These are phyloP conservation scores for Ganoderma lucidum DNA, from an alignment of 1,284 basidiomycete species.

Conservation along the genomic window DNA sequence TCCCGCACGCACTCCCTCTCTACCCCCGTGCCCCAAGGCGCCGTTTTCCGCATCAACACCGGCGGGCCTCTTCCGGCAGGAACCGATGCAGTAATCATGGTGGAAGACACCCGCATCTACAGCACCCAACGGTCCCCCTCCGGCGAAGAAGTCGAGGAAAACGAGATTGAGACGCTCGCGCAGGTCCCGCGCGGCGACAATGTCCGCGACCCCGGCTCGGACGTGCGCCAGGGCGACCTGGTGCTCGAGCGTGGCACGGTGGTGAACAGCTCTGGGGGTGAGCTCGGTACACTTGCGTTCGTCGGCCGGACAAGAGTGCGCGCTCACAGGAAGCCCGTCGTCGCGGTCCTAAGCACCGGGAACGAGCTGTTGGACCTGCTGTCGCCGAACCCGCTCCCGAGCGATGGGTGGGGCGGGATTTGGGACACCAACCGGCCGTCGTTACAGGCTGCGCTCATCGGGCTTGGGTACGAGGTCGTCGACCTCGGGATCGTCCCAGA, in stretches of 20 bases:
- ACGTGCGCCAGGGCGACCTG: constrained; percentile 72
- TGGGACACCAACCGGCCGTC: constrained; percentile 90
- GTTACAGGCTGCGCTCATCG: constrained; percentile 71
- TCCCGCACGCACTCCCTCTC: constrained; percentile 53
- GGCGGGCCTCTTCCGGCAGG: constrained; percentile 80
- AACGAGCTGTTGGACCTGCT: constrained; percentile 83
- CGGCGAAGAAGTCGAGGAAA: constrained; percentile 61
- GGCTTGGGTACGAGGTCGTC: constrained; percentile 79
- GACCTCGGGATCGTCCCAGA: constrained; percentile 86
- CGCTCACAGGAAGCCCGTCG: constrained; percentile 74
- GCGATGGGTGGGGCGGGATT: constrained; percentile 72
- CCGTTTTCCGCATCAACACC: constrained; percentile 81
- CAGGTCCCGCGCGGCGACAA: constrained; percentile 77
- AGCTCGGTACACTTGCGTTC: constrained; percentile 86
- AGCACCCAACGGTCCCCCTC: constrained; percentile 49
- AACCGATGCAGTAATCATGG: constrained; percentile 87
- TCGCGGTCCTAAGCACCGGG: constrained; percentile 87
- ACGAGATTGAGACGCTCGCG: constrained; percentile 70
- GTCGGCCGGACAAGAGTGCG: constrained; percentile 76
- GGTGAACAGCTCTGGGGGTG: constrained; percentile 76
- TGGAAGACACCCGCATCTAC: constrained; percentile 85
- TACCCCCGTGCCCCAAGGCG: constrained; percentile 54
- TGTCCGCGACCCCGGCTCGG: constrained; percentile 76
- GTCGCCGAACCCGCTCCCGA: constrained; percentile 42
- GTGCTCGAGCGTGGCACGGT: constrained; percentile 71